Conservation (phyloP, 129 eudicot genomes). For the Rutidosis leptorrhynchoides region DNA sequence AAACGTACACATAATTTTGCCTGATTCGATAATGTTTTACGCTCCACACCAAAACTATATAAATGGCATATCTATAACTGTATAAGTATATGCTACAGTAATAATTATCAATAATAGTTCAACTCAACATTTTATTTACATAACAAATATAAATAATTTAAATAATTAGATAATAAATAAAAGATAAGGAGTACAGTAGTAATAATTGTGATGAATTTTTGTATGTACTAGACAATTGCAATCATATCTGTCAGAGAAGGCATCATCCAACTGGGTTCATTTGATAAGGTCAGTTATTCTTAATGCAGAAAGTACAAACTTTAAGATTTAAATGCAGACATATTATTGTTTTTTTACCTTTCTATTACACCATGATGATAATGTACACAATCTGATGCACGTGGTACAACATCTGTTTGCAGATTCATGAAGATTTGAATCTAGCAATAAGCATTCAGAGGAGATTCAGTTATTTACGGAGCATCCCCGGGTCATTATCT, state of each 20-base stretch:
- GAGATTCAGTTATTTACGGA: slow-evolving; percentile 66
- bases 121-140: not conserved
- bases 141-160: not conserved
- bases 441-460: slow-evolving; percentile 70
- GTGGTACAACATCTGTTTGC: not conserved
- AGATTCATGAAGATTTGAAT: slow-evolving; percentile 72
- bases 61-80: not conserved
- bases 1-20: not conserved
- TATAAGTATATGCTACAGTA: not conserved
- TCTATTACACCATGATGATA: not conserved
- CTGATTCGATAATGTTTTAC: not conserved
- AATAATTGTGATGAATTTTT: not conserved
- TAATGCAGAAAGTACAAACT: slow-evolving; percentile 12
- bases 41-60: not conserved
- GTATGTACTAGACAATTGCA: slow-evolving; percentile 62
- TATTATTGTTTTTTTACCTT: slow-evolving; percentile 6
- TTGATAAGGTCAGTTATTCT: slow-evolving; percentile 64
- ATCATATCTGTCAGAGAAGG: slow-evolving; percentile 80
- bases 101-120: not conserved
- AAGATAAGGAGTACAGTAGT: not conserved
- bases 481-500: slow-evolving; percentile 66
- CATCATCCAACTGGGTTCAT: slow-evolving; percentile 76
- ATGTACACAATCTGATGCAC: slow-evolving; percentile 16
- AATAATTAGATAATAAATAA: no score
- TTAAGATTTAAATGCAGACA: not conserved